phyloP scores from a whole-genome alignment of 1,284 basidiomycete genomes.

The Cryptococcus deneoformans region DNA sequence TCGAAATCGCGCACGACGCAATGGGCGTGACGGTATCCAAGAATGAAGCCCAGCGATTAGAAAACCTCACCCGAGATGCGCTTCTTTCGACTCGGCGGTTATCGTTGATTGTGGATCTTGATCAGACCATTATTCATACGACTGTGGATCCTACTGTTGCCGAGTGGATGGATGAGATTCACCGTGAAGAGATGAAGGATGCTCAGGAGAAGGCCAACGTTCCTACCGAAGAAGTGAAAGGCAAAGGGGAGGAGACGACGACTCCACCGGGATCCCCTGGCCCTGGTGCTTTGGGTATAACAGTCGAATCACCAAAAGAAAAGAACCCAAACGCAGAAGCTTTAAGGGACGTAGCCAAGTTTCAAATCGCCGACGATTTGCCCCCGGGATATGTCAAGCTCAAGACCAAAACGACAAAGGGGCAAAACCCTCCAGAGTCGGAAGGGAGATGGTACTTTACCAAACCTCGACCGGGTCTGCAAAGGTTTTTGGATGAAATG shows the following conservation, averaged over 20 bases:
- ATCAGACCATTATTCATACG: slow-evolving; percentile 98
- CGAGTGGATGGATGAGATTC: slow-evolving; percentile 88
- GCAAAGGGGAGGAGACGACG: slow-evolving; percentile 33
- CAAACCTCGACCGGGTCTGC: slow-evolving; percentile 89
- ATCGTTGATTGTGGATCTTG: slow-evolving; percentile 94
- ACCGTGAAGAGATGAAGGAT: slow-evolving; percentile 51
- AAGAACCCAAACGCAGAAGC: slow-evolving; percentile 46
- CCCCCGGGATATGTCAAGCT: slow-evolving; percentile 15
- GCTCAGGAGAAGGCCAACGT: slow-evolving; percentile 59
- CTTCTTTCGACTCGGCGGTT: slow-evolving; percentile 75
- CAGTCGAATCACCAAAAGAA: slow-evolving; percentile 19
- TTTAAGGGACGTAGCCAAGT: slow-evolving; percentile 77
- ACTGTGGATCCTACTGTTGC: slow-evolving; percentile 98
- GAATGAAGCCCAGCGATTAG: slow-evolving; percentile 78
- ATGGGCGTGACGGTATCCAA: slow-evolving; percentile 51
- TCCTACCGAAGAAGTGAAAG: slow-evolving; percentile 51
- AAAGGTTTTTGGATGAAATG: slow-evolving; percentile 68
- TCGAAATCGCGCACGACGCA: slow-evolving; percentile 48
- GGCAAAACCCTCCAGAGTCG: slow-evolving; percentile 38
- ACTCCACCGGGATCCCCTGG: slow-evolving; percentile 20
- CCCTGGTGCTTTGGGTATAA: neutral
- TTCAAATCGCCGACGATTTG: slow-evolving; percentile 73
- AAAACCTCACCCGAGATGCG: slow-evolving; percentile 72
- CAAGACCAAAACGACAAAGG: slow-evolving; percentile 46
- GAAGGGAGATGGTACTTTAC: slow-evolving; percentile 91